Percentiles rank a stretch among this genome's conserved stretches.
Conservation (phyloP, 257 asterid genomes). For the Euphrasia confusa region DNA sequence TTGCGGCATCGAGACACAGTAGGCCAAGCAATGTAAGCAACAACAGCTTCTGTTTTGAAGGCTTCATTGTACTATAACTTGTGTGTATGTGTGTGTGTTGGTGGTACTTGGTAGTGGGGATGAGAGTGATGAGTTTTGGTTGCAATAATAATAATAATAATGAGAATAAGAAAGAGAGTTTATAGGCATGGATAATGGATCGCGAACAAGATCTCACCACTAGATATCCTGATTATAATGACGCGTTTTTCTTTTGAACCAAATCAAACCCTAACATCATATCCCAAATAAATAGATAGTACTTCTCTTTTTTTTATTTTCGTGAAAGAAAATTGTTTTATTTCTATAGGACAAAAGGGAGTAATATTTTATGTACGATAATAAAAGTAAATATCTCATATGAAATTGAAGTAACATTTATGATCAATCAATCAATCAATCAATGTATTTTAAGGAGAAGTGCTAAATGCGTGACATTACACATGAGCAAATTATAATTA, state of each 20-base stretch:
- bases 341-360: no score
- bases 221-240: slow-evolving; percentile 20
- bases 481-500: neutral
- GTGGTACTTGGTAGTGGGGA: slow-evolving; percentile 5
- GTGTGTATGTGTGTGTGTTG: neutral
- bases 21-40: slow-evolving; percentile 24
- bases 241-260: neutral
- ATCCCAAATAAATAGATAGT: neutral
- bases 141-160: neutral
- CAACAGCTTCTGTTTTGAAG: slow-evolving; percentile 21
- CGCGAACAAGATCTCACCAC: slow-evolving; percentile 23
- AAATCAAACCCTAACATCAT: neutral
- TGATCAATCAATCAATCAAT: neutral
- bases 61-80: slow-evolving; percentile 22
- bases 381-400: no score
- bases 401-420: neutral
- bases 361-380: no score
- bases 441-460: neutral
- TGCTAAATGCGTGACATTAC: neutral
- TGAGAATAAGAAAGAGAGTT: slow-evolving; percentile 2
- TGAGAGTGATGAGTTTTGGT: slow-evolving; percentile 11
- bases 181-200: slow-evolving; percentile 32
- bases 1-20: slow-evolving; percentile 23
- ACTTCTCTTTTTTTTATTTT: no score
- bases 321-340: no score